Evolutionary conservation across 352 stramenopile genomes (phyloP).

Genomic region (Phytophthora meadii): DNA sequence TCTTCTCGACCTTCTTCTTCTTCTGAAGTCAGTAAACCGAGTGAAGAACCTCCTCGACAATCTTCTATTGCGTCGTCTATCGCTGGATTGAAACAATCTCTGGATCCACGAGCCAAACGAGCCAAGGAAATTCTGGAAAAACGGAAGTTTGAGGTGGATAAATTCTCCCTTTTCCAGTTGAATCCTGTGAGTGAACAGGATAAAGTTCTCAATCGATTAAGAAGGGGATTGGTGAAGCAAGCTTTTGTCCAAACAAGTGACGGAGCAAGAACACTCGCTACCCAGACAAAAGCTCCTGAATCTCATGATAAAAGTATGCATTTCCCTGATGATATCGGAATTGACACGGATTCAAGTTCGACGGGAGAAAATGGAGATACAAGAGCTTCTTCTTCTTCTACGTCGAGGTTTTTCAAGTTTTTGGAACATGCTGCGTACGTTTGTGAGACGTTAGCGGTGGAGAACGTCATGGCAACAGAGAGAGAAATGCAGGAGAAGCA

Average conservation of each 20-base stretch:
- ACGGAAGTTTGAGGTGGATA: constrained; percentile 72
- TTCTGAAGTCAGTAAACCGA: constrained; percentile 13
- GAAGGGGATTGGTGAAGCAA: constrained; percentile 58
- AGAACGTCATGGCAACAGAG: constrained; percentile 49
- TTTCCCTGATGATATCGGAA: constrained; percentile 77
- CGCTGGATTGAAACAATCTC: constrained; percentile 70
- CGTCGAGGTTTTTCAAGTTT: constrained; percentile 62
- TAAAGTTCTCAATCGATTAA: constrained; percentile 57
- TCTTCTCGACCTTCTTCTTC: constrained; percentile 40
- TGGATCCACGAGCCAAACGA: constrained; percentile 67
- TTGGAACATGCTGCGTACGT: constrained; percentile 65
- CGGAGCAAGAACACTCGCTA: constrained; percentile 50
- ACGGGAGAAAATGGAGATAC: background rate
- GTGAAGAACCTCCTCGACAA: constrained; percentile 22
- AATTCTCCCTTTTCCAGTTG: constrained; percentile 71
- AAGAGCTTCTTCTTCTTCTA: constrained; percentile 35
- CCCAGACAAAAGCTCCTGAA: constrained; percentile 60
- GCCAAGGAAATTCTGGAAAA: constrained; percentile 70
- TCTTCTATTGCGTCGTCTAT: constrained; percentile 68
- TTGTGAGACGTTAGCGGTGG: constrained; percentile 61
- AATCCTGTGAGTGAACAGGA: constrained; percentile 66
- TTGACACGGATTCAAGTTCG: constrained; percentile 43
- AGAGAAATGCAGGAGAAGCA: constrained; percentile 8
- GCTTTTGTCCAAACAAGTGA: constrained; percentile 70
- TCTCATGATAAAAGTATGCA: constrained; percentile 64